phyloP scores from a whole-genome alignment of 441 rosid species.

The Gossypium lobatum region DNA sequence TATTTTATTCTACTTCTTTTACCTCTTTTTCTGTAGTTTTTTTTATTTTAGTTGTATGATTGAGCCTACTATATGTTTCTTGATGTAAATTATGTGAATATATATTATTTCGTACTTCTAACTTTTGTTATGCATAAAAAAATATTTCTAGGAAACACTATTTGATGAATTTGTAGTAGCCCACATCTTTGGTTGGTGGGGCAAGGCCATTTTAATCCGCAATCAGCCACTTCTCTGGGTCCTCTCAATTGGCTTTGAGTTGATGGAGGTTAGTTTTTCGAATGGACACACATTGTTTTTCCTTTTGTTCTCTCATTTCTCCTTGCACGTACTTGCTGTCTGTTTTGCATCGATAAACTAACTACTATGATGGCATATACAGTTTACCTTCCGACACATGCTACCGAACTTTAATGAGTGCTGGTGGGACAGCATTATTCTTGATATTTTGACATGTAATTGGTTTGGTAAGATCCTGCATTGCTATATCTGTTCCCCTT shows the following conservation, averaged over 20 bases:
- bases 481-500: background rate
- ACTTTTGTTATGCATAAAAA: conserved; percentile 14
- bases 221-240: conserved; percentile 99
- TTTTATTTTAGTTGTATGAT: background rate
- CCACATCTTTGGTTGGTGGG: conserved; percentile 99
- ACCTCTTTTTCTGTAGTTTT: conserved; percentile 24
- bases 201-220: conserved; percentile 93
- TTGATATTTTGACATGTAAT: conserved; percentile 93
- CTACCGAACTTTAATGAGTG: conserved; percentile 99
- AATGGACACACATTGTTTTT: background rate
- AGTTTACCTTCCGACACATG: conserved; percentile 98
- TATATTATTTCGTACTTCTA: conserved; percentile 17
- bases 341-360: conserved; percentile 14
- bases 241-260: conserved; percentile 93
- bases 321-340: background rate
- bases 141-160: conserved; percentile 59
- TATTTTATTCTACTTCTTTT: background rate
- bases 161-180: conserved; percentile 98
- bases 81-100: background rate
- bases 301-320: background rate
- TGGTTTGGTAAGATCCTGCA: conserved; percentile 85
- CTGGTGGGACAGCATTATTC: conserved; percentile 99
- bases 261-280: conserved; percentile 73
- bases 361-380: conserved; percentile 25
- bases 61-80: background rate